Conservation (phyloP, 176 grass and related monocot species). For the Rhipidocladum racemiflorum region DNA sequence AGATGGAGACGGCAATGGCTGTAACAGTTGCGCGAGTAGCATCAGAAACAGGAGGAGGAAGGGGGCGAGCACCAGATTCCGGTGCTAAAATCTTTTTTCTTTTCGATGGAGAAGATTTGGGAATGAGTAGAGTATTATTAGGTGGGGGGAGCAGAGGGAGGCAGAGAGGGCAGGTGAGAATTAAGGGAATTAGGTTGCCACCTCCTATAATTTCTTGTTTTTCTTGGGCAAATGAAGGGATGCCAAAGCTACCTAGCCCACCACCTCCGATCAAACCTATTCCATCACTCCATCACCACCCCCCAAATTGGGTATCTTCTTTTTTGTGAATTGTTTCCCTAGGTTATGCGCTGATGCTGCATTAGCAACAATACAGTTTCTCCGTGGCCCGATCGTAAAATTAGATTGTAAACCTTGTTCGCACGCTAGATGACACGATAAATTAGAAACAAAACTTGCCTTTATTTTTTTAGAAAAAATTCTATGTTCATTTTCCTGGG, state of each 20-base stretch:
- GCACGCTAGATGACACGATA: background rate
- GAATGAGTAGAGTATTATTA: slow-evolving; percentile 20
- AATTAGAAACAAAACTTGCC: background rate
- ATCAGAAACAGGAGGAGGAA: background rate
- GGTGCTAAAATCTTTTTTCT: background rate
- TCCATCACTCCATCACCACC: background rate
- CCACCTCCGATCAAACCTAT: background rate
- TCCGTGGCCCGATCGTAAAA: background rate
- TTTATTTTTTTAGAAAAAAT: background rate
- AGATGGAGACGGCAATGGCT: background rate
- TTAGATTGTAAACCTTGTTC: background rate
- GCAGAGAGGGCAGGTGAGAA: slow-evolving; percentile 7
- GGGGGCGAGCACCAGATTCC: slow-evolving; percentile 12
- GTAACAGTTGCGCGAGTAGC: background rate
- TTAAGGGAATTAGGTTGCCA: slow-evolving; percentile 3
- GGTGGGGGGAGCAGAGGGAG: background rate
- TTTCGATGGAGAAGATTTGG: background rate
- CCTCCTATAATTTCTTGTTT: background rate
- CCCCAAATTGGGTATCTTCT: background rate
- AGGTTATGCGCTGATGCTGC: background rate
- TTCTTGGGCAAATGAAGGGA: background rate
- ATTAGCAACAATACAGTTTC: background rate
- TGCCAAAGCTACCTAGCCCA: background rate
- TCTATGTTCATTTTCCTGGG: too few species aligned
- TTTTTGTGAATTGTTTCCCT: background rate